A percentile compares a stretch with the other conserved stretches of the same genome.
These are phyloP conservation scores for Lentinus polychrous DNA, from an alignment of 1,284 basidiomycete genomes.

Conservation along the genomic window DNA sequence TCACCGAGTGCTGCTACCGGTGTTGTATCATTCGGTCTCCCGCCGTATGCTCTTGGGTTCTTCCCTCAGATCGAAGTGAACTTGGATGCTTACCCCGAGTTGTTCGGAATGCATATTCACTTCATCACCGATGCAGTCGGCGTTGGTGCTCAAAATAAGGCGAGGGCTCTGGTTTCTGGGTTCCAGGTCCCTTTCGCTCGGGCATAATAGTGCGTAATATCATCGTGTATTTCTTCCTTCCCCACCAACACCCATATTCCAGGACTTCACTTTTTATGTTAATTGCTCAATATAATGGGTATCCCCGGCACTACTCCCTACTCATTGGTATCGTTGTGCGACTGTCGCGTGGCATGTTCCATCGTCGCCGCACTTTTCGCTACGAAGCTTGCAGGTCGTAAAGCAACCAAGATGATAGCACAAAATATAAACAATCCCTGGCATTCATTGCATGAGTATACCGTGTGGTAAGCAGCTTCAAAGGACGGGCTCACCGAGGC, in stretches of 20 bases:
- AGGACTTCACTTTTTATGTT: not conserved
- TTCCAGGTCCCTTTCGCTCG: slow-evolving; percentile 81
- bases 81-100: slow-evolving; percentile 77
- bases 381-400: not conserved
- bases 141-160: slow-evolving; percentile 79
- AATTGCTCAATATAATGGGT: not conserved
- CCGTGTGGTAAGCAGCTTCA: not conserved
- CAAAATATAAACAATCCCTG: slow-evolving; percentile 1
- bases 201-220: slow-evolving; percentile 24
- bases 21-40: slow-evolving; percentile 85
- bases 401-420: not conserved
- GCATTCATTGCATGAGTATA: not conserved
- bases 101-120: slow-evolving; percentile 87
- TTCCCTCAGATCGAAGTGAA: slow-evolving; percentile 97
- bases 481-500: slow-evolving; percentile 5
- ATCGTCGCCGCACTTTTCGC: not conserved
- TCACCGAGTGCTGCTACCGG: slow-evolving; percentile 78
- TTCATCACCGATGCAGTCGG: slow-evolving; percentile 85
- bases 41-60: slow-evolving; percentile 78
- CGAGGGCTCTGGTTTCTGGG: slow-evolving; percentile 79
- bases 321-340: too few species aligned
- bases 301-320: too few species aligned
- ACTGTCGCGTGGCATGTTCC: not conserved
- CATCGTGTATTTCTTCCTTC: too few species aligned
- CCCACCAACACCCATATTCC: not conserved